These are phyloP conservation scores for Phytophthora chlamydospora DNA, from an alignment of 352 stramenopile genomes.

Conservation along the genomic window DNA sequence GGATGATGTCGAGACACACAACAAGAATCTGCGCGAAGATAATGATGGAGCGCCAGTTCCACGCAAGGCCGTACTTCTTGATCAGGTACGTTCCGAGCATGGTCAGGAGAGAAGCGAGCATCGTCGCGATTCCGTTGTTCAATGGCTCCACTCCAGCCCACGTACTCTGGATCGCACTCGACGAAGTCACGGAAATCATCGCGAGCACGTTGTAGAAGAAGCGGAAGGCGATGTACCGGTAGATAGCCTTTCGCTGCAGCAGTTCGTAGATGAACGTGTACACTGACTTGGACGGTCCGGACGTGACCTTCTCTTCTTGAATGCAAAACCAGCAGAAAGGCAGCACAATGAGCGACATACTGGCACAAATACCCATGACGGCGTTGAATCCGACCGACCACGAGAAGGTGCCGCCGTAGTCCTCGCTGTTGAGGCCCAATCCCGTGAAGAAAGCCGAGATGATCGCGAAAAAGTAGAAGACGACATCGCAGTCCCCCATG, in stretches of 20 bases:
- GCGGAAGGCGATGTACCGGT: slow-evolving; percentile 59
- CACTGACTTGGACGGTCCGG: slow-evolving; percentile 41
- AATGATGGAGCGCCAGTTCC: slow-evolving; percentile 59
- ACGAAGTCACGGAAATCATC: slow-evolving; percentile 56
- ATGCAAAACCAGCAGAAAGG: slow-evolving; percentile 59
- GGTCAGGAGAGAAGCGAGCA: slow-evolving; percentile 53
- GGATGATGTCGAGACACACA: slow-evolving; percentile 51
- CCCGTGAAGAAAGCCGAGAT: slow-evolving; percentile 55
- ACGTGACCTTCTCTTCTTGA: slow-evolving; percentile 39
- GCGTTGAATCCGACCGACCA: slow-evolving; percentile 66
- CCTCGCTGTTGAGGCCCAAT: slow-evolving; percentile 50
- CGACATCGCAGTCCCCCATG: slow-evolving; percentile 43
- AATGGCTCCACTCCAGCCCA: slow-evolving; percentile 70
- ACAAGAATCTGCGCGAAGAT: slow-evolving; percentile 52
- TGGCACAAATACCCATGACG: slow-evolving; percentile 51
- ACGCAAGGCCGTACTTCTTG: slow-evolving; percentile 44
- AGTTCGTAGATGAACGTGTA: slow-evolving; percentile 51
- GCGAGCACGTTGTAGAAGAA: slow-evolving; percentile 61
- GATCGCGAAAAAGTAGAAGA: slow-evolving; percentile 45
- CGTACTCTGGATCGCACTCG: slow-evolving; percentile 53
- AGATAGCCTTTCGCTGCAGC: slow-evolving; percentile 47
- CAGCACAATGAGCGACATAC: slow-evolving; percentile 44
- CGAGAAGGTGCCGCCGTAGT: slow-evolving; percentile 62
- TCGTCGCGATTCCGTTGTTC: slow-evolving; percentile 61
- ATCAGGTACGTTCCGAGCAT: slow-evolving; percentile 44